Base-by-base conservation (phyloP, 345 rosid genomes). In the Citrus unshiu region DNA sequence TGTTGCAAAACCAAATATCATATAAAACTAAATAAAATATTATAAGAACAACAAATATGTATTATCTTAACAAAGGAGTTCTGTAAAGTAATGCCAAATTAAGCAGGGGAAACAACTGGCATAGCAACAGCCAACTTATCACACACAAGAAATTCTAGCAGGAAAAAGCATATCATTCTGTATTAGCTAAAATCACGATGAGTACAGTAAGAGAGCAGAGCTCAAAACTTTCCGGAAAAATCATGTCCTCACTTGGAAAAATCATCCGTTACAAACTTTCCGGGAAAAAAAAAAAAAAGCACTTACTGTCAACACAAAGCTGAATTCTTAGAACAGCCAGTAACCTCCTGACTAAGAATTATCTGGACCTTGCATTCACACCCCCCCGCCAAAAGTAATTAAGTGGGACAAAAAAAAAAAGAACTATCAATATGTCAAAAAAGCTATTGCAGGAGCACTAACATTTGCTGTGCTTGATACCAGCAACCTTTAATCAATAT, bases 1-100 rank as follows among this genome's bases (percentile, higher is more conserved):
- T 95, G 87, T 43, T 79, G 68, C 25, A 61, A 78, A 67, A 61
- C 75, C 70, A 69, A 77, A 75, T 54, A 71, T 67, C 5, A 24
- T 77, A 70, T 75, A 71, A 83, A 70, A 79, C 68, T 21, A 63
- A 61, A 16, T 13, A 29, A 62, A 27, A 46, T 43, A 46, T 40
- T 27, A 29, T 9, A 30, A 43, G 5, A 25, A 64, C 32, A 65
- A 49, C 34, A 30, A 2, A 46, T 49, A 21, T 22, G 9, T 32
- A 49, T 71, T 49, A 51, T 64, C 61, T 34, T 51, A 49, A 37
- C 40, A 39, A 40, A 43, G 10, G 70, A 43, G 30, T 46, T 18
- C 22, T 56, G 18, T 51, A 24, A 39, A 60, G 66, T 58, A 58
- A 24, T 27, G 12, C 22, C 27, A 4, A 19, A 71, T 21, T 35